Evolutionary conservation across 208 protist genomes (phyloP).

Genomic region (Wallacemonas sp.): DNA sequence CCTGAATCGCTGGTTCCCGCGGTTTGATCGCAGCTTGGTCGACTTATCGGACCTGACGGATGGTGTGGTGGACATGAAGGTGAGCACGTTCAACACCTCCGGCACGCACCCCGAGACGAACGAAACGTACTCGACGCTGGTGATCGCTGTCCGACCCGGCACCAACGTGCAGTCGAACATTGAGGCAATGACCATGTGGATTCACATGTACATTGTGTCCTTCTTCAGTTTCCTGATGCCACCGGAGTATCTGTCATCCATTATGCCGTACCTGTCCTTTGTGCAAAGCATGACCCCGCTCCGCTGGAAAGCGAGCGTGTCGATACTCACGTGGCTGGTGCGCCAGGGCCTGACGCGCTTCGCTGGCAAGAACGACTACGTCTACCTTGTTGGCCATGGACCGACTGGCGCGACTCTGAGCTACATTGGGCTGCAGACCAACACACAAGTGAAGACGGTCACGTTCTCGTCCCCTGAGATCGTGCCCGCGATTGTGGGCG

Average conservation of each 20-base stretch:
- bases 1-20: slow-evolving; percentile 57
- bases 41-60: slow-evolving; percentile 31
- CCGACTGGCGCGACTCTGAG: slow-evolving; percentile 25
- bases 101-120: not conserved
- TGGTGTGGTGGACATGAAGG: slow-evolving; percentile 30
- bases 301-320: slow-evolving; percentile 34
- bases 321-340: slow-evolving; percentile 1
- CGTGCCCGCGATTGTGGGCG: slow-evolving; percentile 15
- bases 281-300: slow-evolving; percentile 42
- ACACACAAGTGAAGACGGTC: slow-evolving; percentile 21
- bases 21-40: slow-evolving; percentile 23
- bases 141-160: slow-evolving; percentile 44
- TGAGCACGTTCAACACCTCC: slow-evolving; percentile 27
- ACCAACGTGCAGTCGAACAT: slow-evolving; percentile 38
- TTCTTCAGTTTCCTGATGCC: slow-evolving; percentile 64
- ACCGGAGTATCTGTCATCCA: slow-evolving; percentile 23
- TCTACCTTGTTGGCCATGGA: slow-evolving; percentile 38
- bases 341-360: not conserved
- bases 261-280: slow-evolving; percentile 49
- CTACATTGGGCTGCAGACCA: slow-evolving; percentile 21
- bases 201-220: slow-evolving; percentile 47
- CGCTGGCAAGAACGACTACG: slow-evolving; percentile 17
- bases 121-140: slow-evolving; percentile 4
- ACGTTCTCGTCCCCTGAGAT: slow-evolving; percentile 36
- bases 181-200: slow-evolving; percentile 58